Evolutionary conservation across 73 alveolate genomes (phyloP), one percentile per base, ranked within the genome.

Genomic region (Vitrella brassicaformis): DNA sequence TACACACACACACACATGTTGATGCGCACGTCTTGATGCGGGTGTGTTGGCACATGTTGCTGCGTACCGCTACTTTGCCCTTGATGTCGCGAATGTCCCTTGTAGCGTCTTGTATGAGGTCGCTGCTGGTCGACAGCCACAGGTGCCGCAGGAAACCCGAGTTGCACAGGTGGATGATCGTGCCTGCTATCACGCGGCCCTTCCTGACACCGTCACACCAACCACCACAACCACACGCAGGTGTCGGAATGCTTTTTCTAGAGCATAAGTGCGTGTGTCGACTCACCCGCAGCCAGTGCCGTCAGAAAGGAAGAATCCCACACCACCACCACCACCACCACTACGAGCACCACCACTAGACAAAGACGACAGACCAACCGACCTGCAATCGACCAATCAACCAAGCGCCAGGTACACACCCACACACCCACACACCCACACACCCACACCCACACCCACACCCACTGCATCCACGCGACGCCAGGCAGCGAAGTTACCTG

Each of bases 231-330:
- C 64, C 8, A 45, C 18, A 18, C 64, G 18, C 25, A 45, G 18
- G 64, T 45, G 25, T 10, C 64, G 18, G 64, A 45, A 45, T 8
- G 8, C 18, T 10, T 10, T 45, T 45, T 10, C 8, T 45, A 8
- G 18, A 45, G 64, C 18, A 10, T n/a, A n/a, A n/a, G n/a, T n/a
- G n/a, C 31, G 19, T 65, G 25, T 25, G 7, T 26, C 0, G 31
- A 72, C 81, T 74, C 66, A 66, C 39, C 82, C 82, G 39, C 82
- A 75, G 45, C 82, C 82, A 27, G 82, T 75, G 71, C 82, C 82
- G 67, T 75, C 82, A 0, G 76, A 75, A 19, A 75, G 76, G 56
- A 75, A 66, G 29, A 75, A 75, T 31, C 82, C 82, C 31, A 71
- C 68, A 8, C 74, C 47, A 19, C 74, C 81, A 1, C 74, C 81